Percentiles rank a stretch among this genome's conserved stretches.
phyloP scores from a whole-genome alignment of 345 rosid species.

The Eucalyptus coolabah region DNA sequence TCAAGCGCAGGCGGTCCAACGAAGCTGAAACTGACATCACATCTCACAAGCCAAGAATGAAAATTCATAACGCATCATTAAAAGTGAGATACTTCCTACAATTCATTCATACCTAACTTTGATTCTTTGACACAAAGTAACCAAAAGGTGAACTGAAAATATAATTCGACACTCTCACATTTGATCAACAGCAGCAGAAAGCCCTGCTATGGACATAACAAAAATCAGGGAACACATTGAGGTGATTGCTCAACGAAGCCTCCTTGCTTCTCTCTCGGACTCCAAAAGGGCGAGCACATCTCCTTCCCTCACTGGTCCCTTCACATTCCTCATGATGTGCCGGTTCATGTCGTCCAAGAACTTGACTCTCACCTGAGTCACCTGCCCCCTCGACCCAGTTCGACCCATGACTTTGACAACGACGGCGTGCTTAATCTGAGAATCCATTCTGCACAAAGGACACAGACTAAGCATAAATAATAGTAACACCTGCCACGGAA shows the following conservation, averaged over 20 bases:
- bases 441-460: slow-evolving; percentile 44
- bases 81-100: not conserved
- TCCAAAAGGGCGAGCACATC: slow-evolving; percentile 65
- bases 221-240: not conserved
- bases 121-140: not conserved
- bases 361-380: slow-evolving; percentile 83
- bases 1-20: not conserved
- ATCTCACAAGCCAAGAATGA: not conserved
- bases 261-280: slow-evolving; percentile 80
- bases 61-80: not conserved
- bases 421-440: slow-evolving; percentile 59
- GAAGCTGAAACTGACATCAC: not conserved
- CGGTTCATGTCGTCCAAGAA: slow-evolving; percentile 50
- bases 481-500: not conserved
- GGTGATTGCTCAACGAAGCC: slow-evolving; percentile 35
- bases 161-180: not conserved
- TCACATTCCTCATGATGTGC: slow-evolving; percentile 70
- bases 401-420: slow-evolving; percentile 84
- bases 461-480: not conserved
- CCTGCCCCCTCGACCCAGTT: slow-evolving; percentile 84
- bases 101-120: not conserved
- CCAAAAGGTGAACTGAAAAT: not conserved
- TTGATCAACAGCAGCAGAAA: not conserved
- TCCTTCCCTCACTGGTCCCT: slow-evolving; percentile 80
- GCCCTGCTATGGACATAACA: not conserved